Conservation (phyloP, 2,329 filamentous ascomycete genomes). For the Cladosporium sp. region DNA sequence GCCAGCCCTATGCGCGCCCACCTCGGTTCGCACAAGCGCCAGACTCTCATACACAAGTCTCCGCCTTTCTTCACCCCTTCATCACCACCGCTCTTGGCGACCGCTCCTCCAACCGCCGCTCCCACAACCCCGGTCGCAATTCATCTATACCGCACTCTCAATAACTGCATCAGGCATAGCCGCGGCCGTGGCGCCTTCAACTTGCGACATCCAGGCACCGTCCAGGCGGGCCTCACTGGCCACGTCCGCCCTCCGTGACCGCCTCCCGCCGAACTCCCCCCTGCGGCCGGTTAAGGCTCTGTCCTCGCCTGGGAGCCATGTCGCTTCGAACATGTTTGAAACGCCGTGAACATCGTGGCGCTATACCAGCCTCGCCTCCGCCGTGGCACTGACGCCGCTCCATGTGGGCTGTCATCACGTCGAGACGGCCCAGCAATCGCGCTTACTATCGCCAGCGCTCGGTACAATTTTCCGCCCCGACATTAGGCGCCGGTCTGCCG, state of each 20-base stretch:
- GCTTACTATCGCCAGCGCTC: background rate
- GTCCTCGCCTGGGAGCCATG: background rate
- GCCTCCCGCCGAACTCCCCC: background rate
- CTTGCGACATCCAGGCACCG: slow-evolving; percentile 8
- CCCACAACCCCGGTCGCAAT: no score
- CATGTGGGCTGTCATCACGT: slow-evolving; percentile 10
- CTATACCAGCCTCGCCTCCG: background rate
- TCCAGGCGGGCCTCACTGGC: background rate
- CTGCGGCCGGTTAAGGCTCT: background rate
- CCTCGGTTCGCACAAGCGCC: slow-evolving; percentile 7
- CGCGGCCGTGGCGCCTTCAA: background rate
- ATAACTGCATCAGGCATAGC: no score
- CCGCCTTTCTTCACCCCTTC: slow-evolving; percentile 4
- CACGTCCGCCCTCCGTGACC: background rate
- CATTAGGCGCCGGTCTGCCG: slow-evolving; percentile 7
- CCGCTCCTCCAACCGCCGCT: no score
- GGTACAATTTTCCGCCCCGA: background rate
- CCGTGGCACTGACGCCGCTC: background rate
- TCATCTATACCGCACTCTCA: no score
- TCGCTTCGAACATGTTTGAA: slow-evolving; percentile 6
- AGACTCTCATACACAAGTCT: slow-evolving; percentile 1
- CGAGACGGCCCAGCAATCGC: background rate
- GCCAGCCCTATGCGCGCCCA: background rate
- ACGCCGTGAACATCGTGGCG: slow-evolving; percentile 2
- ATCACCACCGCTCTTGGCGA: slow-evolving; percentile 5